Percentiles rank a stretch among this genome's conserved stretches.
Conservation (phyloP, 2,329 filamentous ascomycete species). For the Sclerotinia minor region DNA sequence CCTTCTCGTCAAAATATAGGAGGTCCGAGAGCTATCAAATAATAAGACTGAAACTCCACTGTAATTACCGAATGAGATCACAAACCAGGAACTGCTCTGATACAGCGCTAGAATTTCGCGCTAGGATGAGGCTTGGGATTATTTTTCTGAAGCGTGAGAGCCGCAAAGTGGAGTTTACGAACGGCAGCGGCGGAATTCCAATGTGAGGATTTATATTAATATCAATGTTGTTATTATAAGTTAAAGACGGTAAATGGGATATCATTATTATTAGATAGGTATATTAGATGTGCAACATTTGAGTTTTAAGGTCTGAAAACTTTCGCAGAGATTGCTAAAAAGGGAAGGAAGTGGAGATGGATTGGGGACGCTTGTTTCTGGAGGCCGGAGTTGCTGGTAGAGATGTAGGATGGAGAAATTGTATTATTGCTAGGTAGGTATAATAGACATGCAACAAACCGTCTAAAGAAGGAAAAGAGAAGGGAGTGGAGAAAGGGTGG, state of each 20-base stretch:
- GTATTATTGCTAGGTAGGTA: slow-evolving; percentile 7
- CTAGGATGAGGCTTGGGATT: not conserved
- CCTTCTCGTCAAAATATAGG: not conserved
- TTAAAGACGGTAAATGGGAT: not conserved
- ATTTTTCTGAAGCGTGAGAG: not conserved
- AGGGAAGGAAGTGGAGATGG: not conserved
- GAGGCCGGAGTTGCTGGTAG: not conserved
- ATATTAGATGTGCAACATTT: slow-evolving; percentile 21
- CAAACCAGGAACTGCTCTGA: not conserved
- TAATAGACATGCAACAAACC: slow-evolving; percentile 16
- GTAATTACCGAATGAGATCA: not conserved
- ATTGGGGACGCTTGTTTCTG: not conserved
- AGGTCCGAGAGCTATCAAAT: not conserved
- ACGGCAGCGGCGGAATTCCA: no score
- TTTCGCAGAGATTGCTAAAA: not conserved
- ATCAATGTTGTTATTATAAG: not conserved
- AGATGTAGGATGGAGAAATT: not conserved
- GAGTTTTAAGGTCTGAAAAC: not conserved
- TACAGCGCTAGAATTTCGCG: not conserved
- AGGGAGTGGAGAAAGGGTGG: not conserved
- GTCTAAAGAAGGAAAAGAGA: not conserved
- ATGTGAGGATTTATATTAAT: not conserved
- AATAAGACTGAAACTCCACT: not conserved
- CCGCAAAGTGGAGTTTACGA: no score
- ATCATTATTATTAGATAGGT: slow-evolving; percentile 20